Evolutionary conservation across 2,329 filamentous ascomycete species (phyloP).

Genomic region (Whalleya microplaca): DNA sequence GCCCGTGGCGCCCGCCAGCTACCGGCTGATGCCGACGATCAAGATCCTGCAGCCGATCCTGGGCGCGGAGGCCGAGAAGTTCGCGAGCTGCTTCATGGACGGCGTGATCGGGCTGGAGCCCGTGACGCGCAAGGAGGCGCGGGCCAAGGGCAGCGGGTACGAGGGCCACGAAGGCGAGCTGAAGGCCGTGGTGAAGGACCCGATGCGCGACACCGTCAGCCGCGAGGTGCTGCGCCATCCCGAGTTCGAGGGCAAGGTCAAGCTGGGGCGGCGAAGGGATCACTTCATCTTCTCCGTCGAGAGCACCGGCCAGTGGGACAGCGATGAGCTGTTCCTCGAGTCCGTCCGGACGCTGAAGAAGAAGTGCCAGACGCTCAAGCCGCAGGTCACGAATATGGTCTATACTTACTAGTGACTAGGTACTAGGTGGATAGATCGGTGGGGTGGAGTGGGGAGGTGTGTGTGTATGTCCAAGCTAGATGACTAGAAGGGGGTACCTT

Average conservation of each 20-base stretch:
- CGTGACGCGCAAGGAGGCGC: slow-evolving; percentile 69
- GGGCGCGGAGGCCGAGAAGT: slow-evolving; percentile 85
- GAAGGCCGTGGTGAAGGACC: slow-evolving; percentile 84
- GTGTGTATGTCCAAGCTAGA: too few relatives aligned
- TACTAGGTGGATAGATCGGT: too few relatives aligned
- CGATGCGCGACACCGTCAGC: slow-evolving; percentile 94
- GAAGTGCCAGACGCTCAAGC: slow-evolving; percentile 77
- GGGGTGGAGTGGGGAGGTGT: too few relatives aligned
- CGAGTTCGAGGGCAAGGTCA: slow-evolving; percentile 95
- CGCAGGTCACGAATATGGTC: slow-evolving; percentile 69
- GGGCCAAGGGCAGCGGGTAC: slow-evolving; percentile 63
- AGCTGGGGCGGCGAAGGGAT: slow-evolving; percentile 84
- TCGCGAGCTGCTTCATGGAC: slow-evolving; percentile 82
- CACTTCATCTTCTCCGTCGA: slow-evolving; percentile 98
- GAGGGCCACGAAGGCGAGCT: slow-evolving; percentile 76
- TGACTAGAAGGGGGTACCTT: not conserved
- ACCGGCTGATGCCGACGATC: slow-evolving; percentile 88
- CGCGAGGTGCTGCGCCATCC: slow-evolving; percentile 88
- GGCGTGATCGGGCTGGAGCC: slow-evolving; percentile 84
- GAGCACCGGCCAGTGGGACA: slow-evolving; percentile 93
- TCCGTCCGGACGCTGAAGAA: slow-evolving; percentile 81
- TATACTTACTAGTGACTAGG: too few relatives aligned
- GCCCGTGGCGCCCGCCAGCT: slow-evolving; percentile 91
- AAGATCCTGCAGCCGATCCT: slow-evolving; percentile 82
- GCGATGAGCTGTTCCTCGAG: slow-evolving; percentile 91